Base-by-base conservation (phyloP, 768 basidiomycete genomes). In the Amanita polypyramis region DNA sequence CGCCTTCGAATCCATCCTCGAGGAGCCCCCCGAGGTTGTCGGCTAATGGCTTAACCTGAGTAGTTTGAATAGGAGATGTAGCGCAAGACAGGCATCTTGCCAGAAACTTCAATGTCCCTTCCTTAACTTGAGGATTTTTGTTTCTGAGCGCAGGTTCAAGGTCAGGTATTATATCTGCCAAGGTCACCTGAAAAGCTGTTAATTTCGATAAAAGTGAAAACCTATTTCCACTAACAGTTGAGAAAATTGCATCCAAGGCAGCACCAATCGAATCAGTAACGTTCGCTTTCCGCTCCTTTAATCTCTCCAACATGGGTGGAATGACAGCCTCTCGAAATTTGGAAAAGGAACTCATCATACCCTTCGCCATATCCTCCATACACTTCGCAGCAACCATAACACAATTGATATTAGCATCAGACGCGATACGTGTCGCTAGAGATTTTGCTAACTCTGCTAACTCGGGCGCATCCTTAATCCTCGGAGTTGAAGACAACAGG, bases 81-180 rank as follows among this genome's bases (percentile, higher is more conserved):
- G 92, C 88, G 1, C 73, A 74, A 2, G 79, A 68, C 40, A 99
- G 76, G 58, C 79, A 86, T 43, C 95, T 78, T 15, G 75, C 77
- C 21, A 97, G 69, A 58, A 95, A 96, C 58, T 88, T 88, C 54
- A 95, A 67, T 0, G 92, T 84, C 5, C 90, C 87, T 65, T 95
- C 91, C 58, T 96, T 95, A 25, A 96, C 88, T 64, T 96, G 93
- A 1, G 96, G 96, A 58, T 97, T 99, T 69, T 98, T 99, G 47
- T 82, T 82, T 54, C 80, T 80, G 14, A 95, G 67, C 0, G 83
- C 76, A 2, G 80, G 73, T 34, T 87, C 71, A 36, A 95, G 68
- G 62, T 97, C 91, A 11, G 90, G 82, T 45, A 90, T 70, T 36
- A 93, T 78, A 51, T 96, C 93, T 21, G 80, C 63, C 5, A 99